Percentiles rank a stretch among this genome's conserved stretches.
Evolutionary conservation across 2,329 filamentous ascomycete genomes (phyloP).

Genomic region (Fusarium albosuccineum): DNA sequence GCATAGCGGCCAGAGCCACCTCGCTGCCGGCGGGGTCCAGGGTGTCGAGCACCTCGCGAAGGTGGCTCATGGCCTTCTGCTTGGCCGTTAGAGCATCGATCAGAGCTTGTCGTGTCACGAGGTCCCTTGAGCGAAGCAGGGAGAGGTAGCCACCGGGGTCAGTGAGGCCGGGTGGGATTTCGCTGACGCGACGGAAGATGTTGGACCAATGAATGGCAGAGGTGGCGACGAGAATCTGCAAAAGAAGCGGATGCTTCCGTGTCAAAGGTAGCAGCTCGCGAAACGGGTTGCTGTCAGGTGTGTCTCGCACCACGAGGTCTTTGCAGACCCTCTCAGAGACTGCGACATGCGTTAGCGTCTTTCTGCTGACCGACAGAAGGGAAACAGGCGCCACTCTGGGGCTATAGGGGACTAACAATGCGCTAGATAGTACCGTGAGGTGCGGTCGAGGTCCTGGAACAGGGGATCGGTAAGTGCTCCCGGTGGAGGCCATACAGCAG

Average conservation of each 20-base stretch:
- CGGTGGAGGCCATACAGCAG: conserved; percentile 36
- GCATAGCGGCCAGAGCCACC: conserved; percentile 61
- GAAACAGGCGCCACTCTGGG: conserved; percentile 22
- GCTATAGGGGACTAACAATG: conserved; percentile 57
- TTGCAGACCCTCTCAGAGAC: conserved; percentile 64
- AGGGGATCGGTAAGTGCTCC: conserved; percentile 65
- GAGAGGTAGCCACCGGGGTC: conserved; percentile 55
- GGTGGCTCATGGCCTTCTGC: conserved; percentile 60
- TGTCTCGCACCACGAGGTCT: conserved; percentile 65
- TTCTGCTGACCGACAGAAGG: conserved; percentile 14
- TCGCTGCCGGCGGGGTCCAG: conserved; percentile 58
- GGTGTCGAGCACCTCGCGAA: conserved; percentile 56
- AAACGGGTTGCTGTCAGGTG: conserved; percentile 61
- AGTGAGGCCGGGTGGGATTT: conserved; percentile 48
- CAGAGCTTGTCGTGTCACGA: conserved; percentile 55
- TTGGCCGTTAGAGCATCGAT: conserved; percentile 62
- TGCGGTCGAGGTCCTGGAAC: conserved; percentile 64
- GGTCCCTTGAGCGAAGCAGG: conserved; percentile 54
- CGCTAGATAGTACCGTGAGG: conserved; percentile 61
- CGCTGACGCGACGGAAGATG: conserved; percentile 52
- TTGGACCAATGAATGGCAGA: conserved; percentile 65
- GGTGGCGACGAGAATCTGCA: conserved; percentile 63
- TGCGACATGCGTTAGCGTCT: conserved; percentile 48
- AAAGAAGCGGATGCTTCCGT: conserved; percentile 59
- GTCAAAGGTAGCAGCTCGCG: conserved; percentile 63